A percentile compares a stretch with the other conserved stretches of the same genome.
These are phyloP conservation scores for Aegilops sharonensis DNA, from an alignment of 176 grass and related monocot species.

Conservation along the genomic window DNA sequence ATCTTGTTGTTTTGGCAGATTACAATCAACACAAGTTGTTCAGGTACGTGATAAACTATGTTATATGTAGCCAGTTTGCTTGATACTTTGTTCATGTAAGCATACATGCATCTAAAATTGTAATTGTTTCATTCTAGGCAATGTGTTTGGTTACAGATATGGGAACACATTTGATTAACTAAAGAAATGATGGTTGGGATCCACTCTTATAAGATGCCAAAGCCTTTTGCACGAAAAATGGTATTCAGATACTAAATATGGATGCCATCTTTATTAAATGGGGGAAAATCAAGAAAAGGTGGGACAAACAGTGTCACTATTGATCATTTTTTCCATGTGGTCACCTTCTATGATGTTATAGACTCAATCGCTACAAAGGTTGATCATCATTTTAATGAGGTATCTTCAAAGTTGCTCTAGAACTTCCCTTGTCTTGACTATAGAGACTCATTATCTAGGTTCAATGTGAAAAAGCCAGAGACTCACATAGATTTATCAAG, in stretches of 20 bases:
- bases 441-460: background rate
- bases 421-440: background rate
- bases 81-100: too few species aligned
- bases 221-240: background rate
- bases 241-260: background rate
- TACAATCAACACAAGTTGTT: too few species aligned
- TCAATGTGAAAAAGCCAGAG: background rate
- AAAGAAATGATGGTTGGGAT: background rate
- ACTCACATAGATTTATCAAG: background rate
- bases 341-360: background rate
- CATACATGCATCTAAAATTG: too few species aligned
- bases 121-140: too few species aligned
- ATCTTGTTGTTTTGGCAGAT: too few species aligned
- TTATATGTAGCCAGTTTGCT: too few species aligned
- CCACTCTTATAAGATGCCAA: background rate
- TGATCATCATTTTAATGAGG: background rate
- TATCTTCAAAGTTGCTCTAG: background rate
- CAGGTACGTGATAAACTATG: too few species aligned
- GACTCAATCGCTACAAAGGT: background rate
- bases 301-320: too few species aligned
- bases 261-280: background rate
- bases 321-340: too few species aligned
- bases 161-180: too few species aligned
- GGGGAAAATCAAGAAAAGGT: too few species aligned
- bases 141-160: too few species aligned